Evolutionary conservation across 306 rosid genomes (phyloP), one percentile per base, ranked within the genome.

Genomic region (Dryas octopetala): DNA sequence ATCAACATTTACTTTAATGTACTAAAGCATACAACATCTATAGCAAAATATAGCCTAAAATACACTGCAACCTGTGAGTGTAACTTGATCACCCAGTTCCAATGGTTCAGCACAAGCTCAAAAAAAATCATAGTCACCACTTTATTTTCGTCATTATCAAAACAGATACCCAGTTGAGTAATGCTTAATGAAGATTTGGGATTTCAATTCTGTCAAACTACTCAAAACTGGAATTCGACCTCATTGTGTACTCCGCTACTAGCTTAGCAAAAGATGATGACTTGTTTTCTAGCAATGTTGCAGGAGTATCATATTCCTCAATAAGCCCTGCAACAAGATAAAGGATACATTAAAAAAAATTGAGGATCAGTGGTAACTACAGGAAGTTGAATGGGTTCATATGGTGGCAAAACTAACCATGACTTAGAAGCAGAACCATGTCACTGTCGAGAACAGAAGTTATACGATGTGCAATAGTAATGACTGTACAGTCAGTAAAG

Each of bases 401-500:
- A 7, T 55, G 16, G 15, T 55, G 12, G 15, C 13, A 67, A 23
- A 45, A 60, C 83, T 60, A 32, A 89, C 97, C 97, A 19, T 91
- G 87, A 87, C 58, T 82, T 60, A 93, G 96, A 75, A 93, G 93
- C 74, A 93, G 80, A 74, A 93, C 94, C 92, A 89, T 89, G 83
- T 91, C 94, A 67, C 94, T 88, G 62, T 79, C 82, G 14, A 93
- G 89, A 64, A 91, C 90, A 6, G 97, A 93, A 64, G 98, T 91
- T 79, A 91, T 93, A 40, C 94, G 80, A 66, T 93, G 98, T 5
- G 98, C 96, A 70, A 93, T 91, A 19, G 89, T 88, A 52, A 93
- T 89, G 66, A 93, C 91, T 0, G 94, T 89, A 40, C 90, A 85
- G 62, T 89, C 75, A 1, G 80, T 73, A 78, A 91, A 93, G 77